Evolutionary conservation across 2,329 filamentous ascomycete genomes (phyloP), one percentile per base, ranked within the genome.

Genomic region (Cladosporium velox): DNA sequence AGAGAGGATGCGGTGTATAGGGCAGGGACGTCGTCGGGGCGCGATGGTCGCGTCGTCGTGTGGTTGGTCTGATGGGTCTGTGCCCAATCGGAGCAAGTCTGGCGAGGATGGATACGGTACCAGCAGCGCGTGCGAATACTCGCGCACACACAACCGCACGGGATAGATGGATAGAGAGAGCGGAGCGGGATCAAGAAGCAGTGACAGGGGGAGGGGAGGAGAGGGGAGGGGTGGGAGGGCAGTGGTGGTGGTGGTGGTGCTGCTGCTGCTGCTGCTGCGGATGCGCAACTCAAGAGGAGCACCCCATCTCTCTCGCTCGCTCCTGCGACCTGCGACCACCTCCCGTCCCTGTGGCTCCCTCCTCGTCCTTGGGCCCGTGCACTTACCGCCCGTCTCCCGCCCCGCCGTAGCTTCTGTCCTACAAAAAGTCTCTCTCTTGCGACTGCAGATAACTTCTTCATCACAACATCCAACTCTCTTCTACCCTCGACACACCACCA

Each of bases 341-440:
- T 35, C 34, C 34, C 34, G 34, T 35, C 34, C 34, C 34, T 35
- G 3, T 35, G 34, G 34, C 34, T 35, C 34, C 34, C 34, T 35
- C 34, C 34, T 35, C 34, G 34, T 35, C 12, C 12, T 2, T 21
- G 7, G 49, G 49, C 49, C 41, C 41, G 41, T 47, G 41, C 41
- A 12, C 34, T 52, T 26, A 3, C 24, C 49, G 49, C 49, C 49
- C 49, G 26, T 52, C 59, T 21, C 26, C 41, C 18, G 59, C 59
- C 59, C 44, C 12, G 34, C 21, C 41, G 47, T 59, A 44, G 38
- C 38, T 44, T 21, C 15, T 21, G 28, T 59, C 3, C 15, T 55
- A 52, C 44, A 63, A 55, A 63, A 63, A 28, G 38, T 35, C 44
- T 62, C 24, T 54, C 35, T n/a, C 35, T 34, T 55, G 30, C 59